Evolutionary conservation across 2,329 filamentous ascomycete species (phyloP), one percentile per base, ranked within the genome.

Genomic region (Furcasterigmium furcatum): DNA sequence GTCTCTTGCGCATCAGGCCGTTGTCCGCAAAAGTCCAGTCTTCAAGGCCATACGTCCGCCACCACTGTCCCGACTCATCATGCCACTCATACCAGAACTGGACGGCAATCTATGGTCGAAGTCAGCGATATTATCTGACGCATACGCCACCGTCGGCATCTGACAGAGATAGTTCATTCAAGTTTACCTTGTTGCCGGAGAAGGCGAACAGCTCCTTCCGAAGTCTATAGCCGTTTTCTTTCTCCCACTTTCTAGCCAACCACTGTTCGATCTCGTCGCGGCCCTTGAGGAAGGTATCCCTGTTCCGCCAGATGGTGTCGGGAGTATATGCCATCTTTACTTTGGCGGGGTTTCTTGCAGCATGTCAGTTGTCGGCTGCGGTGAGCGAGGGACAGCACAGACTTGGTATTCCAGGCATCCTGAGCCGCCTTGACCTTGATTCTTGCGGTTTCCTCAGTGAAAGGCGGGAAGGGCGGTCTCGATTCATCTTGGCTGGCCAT

Each of bases 31-130:
- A 89, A 0, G 85, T 89, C 86, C 85, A 89, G 59, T 90, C 85
- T 58, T 90, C 86, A 10, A 95, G 76, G 0, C 90, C 90, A 58
- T 95, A 95, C 38, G 86, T 91, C n/a, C 88, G 76, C 76, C 86
- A 91, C 89, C 89, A 95, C 62, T 88, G 82, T 30, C 86, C 84
- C 2, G 73, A 55, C 8, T 67, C 66, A 57, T 92, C 87, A 52
- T 82, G 77, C 67, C 82, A 91, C 64, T 95, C 86, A 58, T 92
- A 95, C 89, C 89, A 95, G 63, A 94, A 95, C 60, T 95, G 88
- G 19, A 95, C 90, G 1, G 89, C 89, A 52, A 91, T 92, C 65
- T 81, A 39, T 32, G 30, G 30, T 7, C 29, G n/a, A 32, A 32
- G 30, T 32, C 13, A 32, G 30, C 13, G 14, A 32, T 4, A 9